Conservation (phyloP, 2,329 filamentous ascomycete species). For the Cercospora sp. region DNA sequence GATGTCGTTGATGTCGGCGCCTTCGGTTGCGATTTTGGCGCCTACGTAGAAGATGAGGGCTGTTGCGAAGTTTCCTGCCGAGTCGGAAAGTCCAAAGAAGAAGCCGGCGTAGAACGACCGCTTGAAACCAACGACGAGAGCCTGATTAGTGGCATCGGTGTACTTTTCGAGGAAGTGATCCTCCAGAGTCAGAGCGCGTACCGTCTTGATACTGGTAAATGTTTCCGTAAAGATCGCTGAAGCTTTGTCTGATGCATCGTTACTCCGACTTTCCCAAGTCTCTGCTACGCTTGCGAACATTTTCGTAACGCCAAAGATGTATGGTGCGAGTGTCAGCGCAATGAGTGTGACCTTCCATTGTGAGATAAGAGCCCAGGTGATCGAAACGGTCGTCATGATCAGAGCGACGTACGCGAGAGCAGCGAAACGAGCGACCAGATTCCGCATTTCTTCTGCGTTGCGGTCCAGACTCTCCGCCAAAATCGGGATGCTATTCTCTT, state of each 20-base stretch:
- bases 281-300: slow-evolving; percentile 65
- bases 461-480: slow-evolving; percentile 74
- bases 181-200: slow-evolving; percentile 74
- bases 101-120: slow-evolving; percentile 68
- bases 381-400: slow-evolving; percentile 66
- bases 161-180: slow-evolving; percentile 68
- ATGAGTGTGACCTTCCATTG: slow-evolving; percentile 83
- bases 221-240: slow-evolving; percentile 71
- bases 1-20: slow-evolving; percentile 58
- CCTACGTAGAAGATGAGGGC: slow-evolving; percentile 86
- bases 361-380: slow-evolving; percentile 71
- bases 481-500: slow-evolving; percentile 62
- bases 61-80: slow-evolving; percentile 68
- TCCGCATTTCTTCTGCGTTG: slow-evolving; percentile 84
- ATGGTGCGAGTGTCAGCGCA: slow-evolving; percentile 66
- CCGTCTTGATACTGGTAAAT: slow-evolving; percentile 75
- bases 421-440: slow-evolving; percentile 75
- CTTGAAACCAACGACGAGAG: slow-evolving; percentile 63
- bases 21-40: slow-evolving; percentile 59
- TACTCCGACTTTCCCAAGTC: slow-evolving; percentile 71
- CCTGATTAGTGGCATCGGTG: slow-evolving; percentile 50
- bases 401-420: slow-evolving; percentile 67
- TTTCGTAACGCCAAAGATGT: slow-evolving; percentile 66
- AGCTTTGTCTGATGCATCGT: slow-evolving; percentile 61
- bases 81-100: slow-evolving; percentile 77